Conservation (phyloP, 768 basidiomycete genomes). For the Lactarius hatsudake region DNA sequence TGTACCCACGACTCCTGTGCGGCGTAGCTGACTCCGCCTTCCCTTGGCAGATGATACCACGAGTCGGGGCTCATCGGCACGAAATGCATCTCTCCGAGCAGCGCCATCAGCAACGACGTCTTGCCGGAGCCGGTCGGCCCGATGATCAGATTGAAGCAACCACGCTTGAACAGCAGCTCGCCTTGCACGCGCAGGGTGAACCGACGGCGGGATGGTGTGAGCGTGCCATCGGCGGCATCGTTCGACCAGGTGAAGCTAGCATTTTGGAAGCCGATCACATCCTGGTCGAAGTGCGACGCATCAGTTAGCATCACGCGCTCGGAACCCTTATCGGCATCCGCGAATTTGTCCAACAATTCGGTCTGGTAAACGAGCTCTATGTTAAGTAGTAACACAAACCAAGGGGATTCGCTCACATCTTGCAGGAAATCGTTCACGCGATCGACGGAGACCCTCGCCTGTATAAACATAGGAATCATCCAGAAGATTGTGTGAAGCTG, state of each 20-base stretch:
- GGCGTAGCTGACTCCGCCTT: conserved; percentile 70
- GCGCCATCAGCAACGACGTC: conserved; percentile 63
- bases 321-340: conserved; percentile 18
- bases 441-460: conserved; percentile 40
- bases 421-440: conserved; percentile 42
- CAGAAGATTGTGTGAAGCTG: conserved; percentile 32
- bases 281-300: conserved; percentile 23
- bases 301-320: conserved; percentile 24
- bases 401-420: conserved; percentile 26
- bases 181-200: conserved; percentile 52
- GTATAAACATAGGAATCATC: conserved; percentile 30
- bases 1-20: conserved; percentile 86
- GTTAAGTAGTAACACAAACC: neutral
- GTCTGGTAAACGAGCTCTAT: conserved; percentile 27
- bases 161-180: conserved; percentile 54
- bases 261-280: conserved; percentile 50
- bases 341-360: conserved; percentile 35
- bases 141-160: conserved; percentile 54
- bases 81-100: conserved; percentile 69
- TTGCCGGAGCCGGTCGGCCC: conserved; percentile 61
- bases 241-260: conserved; percentile 55
- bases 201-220: conserved; percentile 44
- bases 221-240: conserved; percentile 32
- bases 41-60: conserved; percentile 68
- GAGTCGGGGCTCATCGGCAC: conserved; percentile 49